phyloP scores from a whole-genome alignment of 2,329 filamentous ascomycete genomes.

The Fusarium lyarnte region DNA sequence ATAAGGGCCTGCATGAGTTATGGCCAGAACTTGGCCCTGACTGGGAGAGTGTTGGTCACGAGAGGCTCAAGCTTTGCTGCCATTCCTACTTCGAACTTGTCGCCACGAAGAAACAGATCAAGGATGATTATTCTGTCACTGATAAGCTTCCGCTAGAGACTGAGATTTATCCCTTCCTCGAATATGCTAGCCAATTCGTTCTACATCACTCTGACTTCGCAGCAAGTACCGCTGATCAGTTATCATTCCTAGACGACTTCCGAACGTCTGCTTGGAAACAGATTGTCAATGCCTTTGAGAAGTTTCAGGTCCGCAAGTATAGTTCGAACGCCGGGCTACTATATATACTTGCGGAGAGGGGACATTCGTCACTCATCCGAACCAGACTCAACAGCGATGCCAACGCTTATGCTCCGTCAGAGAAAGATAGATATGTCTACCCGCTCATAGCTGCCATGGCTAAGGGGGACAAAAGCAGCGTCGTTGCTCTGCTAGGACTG shows the following conservation, averaged over 20 bases:
- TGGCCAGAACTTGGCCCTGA: constrained; percentile 21
- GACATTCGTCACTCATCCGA: too few relatives aligned
- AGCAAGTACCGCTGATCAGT: background rate
- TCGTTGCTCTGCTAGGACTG: background rate
- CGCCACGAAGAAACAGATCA: too few relatives aligned
- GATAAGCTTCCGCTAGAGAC: too few relatives aligned
- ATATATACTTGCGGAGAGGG: too few relatives aligned
- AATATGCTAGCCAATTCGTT: constrained; percentile 1
- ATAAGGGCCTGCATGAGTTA: constrained; percentile 40
- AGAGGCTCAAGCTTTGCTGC: background rate
- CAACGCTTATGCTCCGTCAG: accelerated
- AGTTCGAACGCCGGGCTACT: too few relatives aligned
- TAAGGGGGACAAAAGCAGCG: background rate
- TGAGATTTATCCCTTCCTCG: constrained; percentile 14
- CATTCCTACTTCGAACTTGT: background rate
- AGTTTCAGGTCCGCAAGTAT: too few relatives aligned
- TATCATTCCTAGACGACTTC: too few relatives aligned
- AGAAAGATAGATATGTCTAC: background rate
- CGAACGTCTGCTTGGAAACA: too few relatives aligned
- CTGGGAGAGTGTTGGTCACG: background rate
- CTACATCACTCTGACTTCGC: background rate
- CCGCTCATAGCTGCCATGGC: constrained; percentile 30
- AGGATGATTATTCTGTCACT: too few relatives aligned
- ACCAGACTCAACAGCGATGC: background rate
- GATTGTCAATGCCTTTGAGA: too few relatives aligned